These are phyloP conservation scores for Cylindrodendrum hubeiense DNA, from an alignment of 2,329 filamentous ascomycete species.

Conservation along the genomic window DNA sequence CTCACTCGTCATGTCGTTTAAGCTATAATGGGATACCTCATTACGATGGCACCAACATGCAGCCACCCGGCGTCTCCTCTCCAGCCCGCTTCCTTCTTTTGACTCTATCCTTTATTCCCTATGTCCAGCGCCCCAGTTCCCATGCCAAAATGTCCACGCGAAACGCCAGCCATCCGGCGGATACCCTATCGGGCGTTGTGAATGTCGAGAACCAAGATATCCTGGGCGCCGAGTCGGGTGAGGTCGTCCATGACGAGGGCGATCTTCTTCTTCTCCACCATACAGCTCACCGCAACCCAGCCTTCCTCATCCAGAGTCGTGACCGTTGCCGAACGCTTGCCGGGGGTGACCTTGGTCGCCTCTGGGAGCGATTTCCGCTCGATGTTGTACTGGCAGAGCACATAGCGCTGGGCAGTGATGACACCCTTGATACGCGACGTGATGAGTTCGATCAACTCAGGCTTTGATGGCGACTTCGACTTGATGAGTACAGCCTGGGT, in stretches of 20 bases:
- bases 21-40: slow-evolving; percentile 34
- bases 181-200: slow-evolving; percentile 75
- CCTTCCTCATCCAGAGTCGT: slow-evolving; percentile 89
- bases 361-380: slow-evolving; percentile 74
- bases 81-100: slow-evolving; percentile 20
- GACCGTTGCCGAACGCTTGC: slow-evolving; percentile 92
- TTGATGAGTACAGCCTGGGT: slow-evolving; percentile 93
- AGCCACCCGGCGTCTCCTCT: slow-evolving; percentile 25
- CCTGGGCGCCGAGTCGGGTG: slow-evolving; percentile 80
- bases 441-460: slow-evolving; percentile 85
- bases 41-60: slow-evolving; percentile 34
- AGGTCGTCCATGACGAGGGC: slow-evolving; percentile 90
- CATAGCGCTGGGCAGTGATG: slow-evolving; percentile 93
- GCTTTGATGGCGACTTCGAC: slow-evolving; percentile 85
- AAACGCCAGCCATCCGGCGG: slow-evolving; percentile 28
- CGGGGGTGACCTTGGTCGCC: slow-evolving; percentile 86
- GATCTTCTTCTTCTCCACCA: slow-evolving; percentile 91
- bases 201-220: slow-evolving; percentile 88
- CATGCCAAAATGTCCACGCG: slow-evolving; percentile 15
- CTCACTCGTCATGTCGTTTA: slow-evolving; percentile 11
- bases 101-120: slow-evolving; percentile 31
- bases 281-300: slow-evolving; percentile 94
- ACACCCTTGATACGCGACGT: slow-evolving; percentile 90
- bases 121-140: slow-evolving; percentile 33
- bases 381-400: slow-evolving; percentile 97